Evolutionary conservation across 805 yeast genomes (phyloP).

Genomic region (Ogataea thermomethanolica): DNA sequence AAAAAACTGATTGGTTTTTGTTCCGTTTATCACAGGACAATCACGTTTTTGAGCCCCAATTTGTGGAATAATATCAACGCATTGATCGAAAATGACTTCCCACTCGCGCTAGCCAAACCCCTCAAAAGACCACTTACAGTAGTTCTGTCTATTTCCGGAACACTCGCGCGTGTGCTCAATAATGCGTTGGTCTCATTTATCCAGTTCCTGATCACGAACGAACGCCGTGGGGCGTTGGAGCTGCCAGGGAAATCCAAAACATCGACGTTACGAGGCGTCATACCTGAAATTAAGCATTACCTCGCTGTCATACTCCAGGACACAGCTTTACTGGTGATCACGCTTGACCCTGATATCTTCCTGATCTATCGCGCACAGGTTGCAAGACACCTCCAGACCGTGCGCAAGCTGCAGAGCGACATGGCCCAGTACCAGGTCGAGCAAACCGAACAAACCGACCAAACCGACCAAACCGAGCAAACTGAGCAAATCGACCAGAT

Average conservation of each 20-base stretch:
- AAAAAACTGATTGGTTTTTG: too few relatives aligned
- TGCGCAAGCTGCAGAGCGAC: constrained; percentile 1
- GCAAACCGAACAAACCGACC: neutral
- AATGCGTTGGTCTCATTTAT: neutral
- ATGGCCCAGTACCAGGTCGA: neutral
- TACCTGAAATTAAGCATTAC: constrained; percentile 1
- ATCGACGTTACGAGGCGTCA: neutral
- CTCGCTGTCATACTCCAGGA: constrained; percentile 18
- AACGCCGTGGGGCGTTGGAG: constrained; percentile 4
- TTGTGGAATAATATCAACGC: too few relatives aligned
- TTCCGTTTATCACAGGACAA: too few relatives aligned
- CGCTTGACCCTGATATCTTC: constrained; percentile 21
- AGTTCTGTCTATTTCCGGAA: neutral
- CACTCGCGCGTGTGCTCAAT: neutral
- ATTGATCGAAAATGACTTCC: too few relatives aligned
- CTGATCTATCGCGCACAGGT: constrained; percentile 16
- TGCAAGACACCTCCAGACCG: constrained; percentile 2
- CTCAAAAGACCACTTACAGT: too few relatives aligned
- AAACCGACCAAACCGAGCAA: neutral
- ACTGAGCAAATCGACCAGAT: too few relatives aligned
- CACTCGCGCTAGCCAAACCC: too few relatives aligned
- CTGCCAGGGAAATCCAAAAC: constrained; percentile 2
- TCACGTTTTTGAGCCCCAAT: too few relatives aligned
- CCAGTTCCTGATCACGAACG: constrained; percentile 8
- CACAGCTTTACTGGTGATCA: constrained; percentile 13